These are phyloP conservation scores for Sugiyamaella xylanicola DNA, from an alignment of 1,139 yeast genomes.

Conservation along the genomic window DNA sequence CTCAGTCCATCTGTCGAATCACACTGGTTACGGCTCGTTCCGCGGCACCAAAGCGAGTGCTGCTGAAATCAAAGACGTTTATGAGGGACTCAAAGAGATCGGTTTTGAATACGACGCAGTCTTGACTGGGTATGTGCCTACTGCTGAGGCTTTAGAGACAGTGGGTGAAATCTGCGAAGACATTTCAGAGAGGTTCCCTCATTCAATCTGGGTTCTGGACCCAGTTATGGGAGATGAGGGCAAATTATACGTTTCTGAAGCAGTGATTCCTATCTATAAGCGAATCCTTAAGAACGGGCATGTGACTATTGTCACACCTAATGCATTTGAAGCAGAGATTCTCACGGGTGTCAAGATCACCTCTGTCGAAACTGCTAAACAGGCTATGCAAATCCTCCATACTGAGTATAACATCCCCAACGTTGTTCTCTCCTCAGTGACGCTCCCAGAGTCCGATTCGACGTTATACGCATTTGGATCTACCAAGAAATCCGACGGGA, in stretches of 20 bases:
- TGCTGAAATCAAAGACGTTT: conserved; percentile 47
- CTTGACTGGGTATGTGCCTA: conserved; percentile 74
- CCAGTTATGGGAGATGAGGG: conserved; percentile 97
- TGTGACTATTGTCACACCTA: conserved; percentile 81
- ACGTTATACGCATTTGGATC: conserved; percentile 58
- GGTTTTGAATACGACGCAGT: conserved; percentile 58
- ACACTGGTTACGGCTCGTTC: conserved; percentile 70
- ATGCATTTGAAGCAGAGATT: conserved; percentile 85
- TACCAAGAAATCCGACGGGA: conserved; percentile 32
- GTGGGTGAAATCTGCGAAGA: conserved; percentile 50
- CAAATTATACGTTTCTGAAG: conserved; percentile 70
- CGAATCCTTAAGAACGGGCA: conserved; percentile 52
- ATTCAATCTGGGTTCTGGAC: conserved; percentile 65
- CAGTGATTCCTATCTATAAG: conserved; percentile 67
- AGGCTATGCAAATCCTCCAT: conserved; percentile 56
- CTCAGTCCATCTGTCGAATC: conserved; percentile 80
- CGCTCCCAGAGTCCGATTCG: conserved; percentile 30
- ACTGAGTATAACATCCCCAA: conserved; percentile 54
- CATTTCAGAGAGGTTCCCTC: conserved; percentile 33
- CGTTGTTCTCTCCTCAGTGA: conserved; percentile 70
- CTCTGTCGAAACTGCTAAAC: conserved; percentile 46
- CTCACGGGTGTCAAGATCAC: conserved; percentile 57
- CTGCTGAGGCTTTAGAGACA: conserved; percentile 53
- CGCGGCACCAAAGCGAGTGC: conserved; percentile 50
- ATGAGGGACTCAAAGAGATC: conserved; percentile 51